Evolutionary conservation across 129 eudicot genomes (phyloP).

Genomic region (Saposhnikovia divaricata): DNA sequence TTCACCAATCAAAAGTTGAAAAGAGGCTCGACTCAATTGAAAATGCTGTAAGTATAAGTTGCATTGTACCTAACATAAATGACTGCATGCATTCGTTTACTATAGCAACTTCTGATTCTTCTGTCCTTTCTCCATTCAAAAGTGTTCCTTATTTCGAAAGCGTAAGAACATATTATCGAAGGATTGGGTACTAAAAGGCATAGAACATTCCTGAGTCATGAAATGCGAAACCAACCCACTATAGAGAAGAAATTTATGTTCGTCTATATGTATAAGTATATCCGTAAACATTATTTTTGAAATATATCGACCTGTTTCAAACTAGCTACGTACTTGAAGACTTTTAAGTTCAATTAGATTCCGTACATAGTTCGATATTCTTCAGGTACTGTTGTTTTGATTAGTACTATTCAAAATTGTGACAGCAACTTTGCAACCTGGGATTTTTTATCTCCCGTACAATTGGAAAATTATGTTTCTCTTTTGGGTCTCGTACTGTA

Average conservation of each 20-base stretch:
- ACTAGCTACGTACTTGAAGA: background rate
- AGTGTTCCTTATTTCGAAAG: background rate
- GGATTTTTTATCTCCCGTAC: background rate
- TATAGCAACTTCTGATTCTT: background rate
- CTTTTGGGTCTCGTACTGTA: background rate
- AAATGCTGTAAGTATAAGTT: conserved; percentile 57
- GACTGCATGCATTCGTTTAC: background rate
- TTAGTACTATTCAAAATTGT: background rate
- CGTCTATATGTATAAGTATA: background rate
- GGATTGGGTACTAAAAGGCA: background rate
- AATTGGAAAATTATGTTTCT: background rate
- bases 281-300: background rate
- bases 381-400: background rate
- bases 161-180: background rate
- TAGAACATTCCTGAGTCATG: background rate
- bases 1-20: conserved; percentile 73
- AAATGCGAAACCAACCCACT: background rate
- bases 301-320: background rate
- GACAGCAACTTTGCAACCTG: background rate
- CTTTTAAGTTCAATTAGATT: background rate
- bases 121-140: background rate
- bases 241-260: background rate
- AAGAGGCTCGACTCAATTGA: conserved; percentile 79
- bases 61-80: background rate
- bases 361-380: background rate